These are phyloP conservation scores for Phytophthora sansomeana DNA, from an alignment of 352 stramenopile genomes.

Conservation along the genomic window DNA sequence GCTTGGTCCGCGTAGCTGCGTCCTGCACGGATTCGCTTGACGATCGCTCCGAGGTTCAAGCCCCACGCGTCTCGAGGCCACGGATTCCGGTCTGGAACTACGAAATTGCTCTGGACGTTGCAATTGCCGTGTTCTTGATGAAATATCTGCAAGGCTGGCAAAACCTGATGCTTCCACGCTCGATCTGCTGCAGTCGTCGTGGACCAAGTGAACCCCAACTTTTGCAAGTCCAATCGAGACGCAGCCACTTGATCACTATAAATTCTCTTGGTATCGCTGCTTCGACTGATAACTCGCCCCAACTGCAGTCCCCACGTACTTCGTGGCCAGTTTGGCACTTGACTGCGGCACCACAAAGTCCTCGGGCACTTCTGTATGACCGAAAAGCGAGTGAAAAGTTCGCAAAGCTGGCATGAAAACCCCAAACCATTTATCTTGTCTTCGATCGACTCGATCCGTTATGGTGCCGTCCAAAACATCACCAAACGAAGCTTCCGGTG, in stretches of 20 bases:
- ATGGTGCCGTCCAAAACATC: constrained; percentile 26
- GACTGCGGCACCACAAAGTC: constrained; percentile 32
- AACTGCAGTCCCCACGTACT: constrained; percentile 30
- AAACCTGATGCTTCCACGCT: constrained; percentile 30
- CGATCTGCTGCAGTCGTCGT: constrained; percentile 29
- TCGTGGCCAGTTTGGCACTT: constrained; percentile 22
- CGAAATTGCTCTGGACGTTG: constrained; percentile 28
- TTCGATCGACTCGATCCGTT: constrained; percentile 8
- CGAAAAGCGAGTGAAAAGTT: constrained; percentile 31
- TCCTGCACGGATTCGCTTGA: constrained; percentile 29
- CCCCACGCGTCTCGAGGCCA: constrained; percentile 30
- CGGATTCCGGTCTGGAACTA: constrained; percentile 24
- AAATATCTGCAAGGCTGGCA: constrained; percentile 32
- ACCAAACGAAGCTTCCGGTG: constrained; percentile 19
- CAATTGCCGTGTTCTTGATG: constrained; percentile 30
- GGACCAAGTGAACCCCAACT: constrained; percentile 34
- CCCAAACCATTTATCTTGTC: constrained; percentile 26
- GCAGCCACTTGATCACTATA: constrained; percentile 26
- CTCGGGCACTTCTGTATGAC: constrained; percentile 27
- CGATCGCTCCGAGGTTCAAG: constrained; percentile 34
- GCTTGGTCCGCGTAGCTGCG: constrained; percentile 24
- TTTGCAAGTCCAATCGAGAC: constrained; percentile 23
- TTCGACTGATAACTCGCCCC: constrained; percentile 30
- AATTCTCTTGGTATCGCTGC: constrained; percentile 24
- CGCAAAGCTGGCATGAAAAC: constrained; percentile 39